Percentiles rank a stretch among this genome's conserved stretches.
phyloP scores from a whole-genome alignment of 108 stramenopile species.

The Epipyxis sp. region DNA sequence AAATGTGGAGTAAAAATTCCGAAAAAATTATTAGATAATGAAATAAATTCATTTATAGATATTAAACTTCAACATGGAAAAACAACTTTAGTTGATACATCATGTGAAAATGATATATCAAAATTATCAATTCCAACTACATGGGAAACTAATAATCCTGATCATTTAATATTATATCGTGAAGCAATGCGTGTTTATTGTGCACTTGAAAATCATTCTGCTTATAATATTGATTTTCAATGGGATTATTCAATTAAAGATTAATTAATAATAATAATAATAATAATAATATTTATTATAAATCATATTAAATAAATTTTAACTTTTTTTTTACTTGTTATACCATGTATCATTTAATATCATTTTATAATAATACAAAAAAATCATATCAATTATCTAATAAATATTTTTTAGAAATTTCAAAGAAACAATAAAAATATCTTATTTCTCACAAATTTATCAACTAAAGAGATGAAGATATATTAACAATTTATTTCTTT shows the following conservation, averaged over 20 bases:
- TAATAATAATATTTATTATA: no score
- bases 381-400: no score
- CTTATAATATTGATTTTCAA: not conserved
- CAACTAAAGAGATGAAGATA: no score
- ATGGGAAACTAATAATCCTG: slow-evolving; percentile 9
- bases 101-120: slow-evolving; percentile 9
- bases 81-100: not conserved
- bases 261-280: no score
- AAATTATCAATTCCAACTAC: not conserved
- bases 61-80: slow-evolving; percentile 66
- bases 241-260: not conserved
- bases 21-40: slow-evolving; percentile 50
- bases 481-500: no score
- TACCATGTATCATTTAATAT: no score
- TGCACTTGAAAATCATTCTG: slow-evolving; percentile 14
- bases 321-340: no score
- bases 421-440: no score
- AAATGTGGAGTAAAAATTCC: slow-evolving; percentile 68
- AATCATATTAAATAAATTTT: no score
- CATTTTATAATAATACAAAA: no score
- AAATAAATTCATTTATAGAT: slow-evolving; percentile 70
- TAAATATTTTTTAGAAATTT: no score
- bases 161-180: slow-evolving; percentile 11
- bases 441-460: no score
- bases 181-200: slow-evolving; percentile 15